These are phyloP conservation scores for Plasmodium sp. DNA, from an alignment of 169 alveolate genomes.

Conservation along the genomic window DNA sequence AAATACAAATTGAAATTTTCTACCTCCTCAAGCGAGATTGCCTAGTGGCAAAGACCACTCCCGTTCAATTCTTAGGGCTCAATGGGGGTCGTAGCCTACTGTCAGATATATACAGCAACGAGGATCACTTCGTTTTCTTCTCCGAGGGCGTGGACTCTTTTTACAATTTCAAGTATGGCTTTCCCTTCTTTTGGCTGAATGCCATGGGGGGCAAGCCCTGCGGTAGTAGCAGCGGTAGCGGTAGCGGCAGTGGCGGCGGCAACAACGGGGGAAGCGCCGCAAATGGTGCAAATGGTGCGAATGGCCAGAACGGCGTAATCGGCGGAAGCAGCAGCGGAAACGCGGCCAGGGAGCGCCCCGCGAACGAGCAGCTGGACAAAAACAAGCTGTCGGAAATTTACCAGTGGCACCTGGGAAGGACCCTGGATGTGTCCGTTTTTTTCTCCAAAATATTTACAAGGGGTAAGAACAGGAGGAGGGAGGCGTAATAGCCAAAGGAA, in stretches of 20 bases:
- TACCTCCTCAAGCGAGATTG: constrained; percentile 25
- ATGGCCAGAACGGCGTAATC: neutral
- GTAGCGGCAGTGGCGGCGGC: neutral
- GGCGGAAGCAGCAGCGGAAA: neutral
- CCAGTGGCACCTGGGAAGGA: constrained; percentile 62
- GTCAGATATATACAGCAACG: constrained; percentile 58
- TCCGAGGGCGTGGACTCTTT: constrained; percentile 31
- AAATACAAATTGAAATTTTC: constrained; percentile 44
- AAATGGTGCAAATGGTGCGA: neutral
- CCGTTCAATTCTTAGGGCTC: constrained; percentile 55
- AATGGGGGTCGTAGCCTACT: constrained; percentile 17
- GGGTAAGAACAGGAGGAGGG: constrained; percentile 5
- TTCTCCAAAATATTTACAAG: constrained; percentile 67
- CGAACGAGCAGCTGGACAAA: neutral
- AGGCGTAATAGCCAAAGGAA: neutral
- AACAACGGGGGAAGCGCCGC: neutral
- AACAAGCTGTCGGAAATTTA: constrained; percentile 32
- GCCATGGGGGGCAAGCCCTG: constrained; percentile 41
- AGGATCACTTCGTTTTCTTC: constrained; percentile 53
- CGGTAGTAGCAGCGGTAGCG: no score
- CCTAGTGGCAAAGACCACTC: constrained; percentile 41
- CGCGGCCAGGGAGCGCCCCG: neutral
- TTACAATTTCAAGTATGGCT: constrained; percentile 61
- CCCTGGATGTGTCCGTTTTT: constrained; percentile 57
- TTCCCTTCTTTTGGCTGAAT: constrained; percentile 72